Base-by-base conservation (phyloP, 1,284 basidiomycete species). In the Cutaneotrichosporon sp. region DNA sequence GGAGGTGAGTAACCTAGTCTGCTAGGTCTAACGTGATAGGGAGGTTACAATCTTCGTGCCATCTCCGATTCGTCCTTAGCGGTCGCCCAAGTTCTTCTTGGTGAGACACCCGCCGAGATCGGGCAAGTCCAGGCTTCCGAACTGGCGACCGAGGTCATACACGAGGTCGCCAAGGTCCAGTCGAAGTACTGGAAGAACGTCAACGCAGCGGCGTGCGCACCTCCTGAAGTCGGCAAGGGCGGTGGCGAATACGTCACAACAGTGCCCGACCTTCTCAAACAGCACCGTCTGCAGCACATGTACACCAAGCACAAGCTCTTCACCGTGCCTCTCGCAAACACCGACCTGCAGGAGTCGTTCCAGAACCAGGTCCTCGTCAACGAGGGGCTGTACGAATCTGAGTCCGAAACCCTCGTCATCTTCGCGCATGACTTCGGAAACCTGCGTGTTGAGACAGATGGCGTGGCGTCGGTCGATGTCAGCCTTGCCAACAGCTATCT, bases 381-480 rank as follows among this genome's bases (percentile, higher is more conserved):
- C 52, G 71, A 75, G 65, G 71, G 70, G 6, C 69, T 79, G 7
- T 80, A 86, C 86, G 63, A 89, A 85, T 73, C 73, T 21, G 69
- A 86, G 38, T 89, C 87, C 0, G 74, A 70, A 18, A 69, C 69
- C 1, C 56, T 95, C 38, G 85, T 97, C 26, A 79, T 96, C 46
- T 90, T 96, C 71, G 87, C 90, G 10, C 94, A 97, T 80, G 93
- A 97, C 83, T 91, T 95, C 73, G 93, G 93, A 26, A 92, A 93
- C 73, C 82, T 97, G 58, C 87, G 90, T 16, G 85, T 89, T 10
- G 90, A 95, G 75, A 81, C 91, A 13, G 86, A 89, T 59, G 88
- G 88, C 21, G 86, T 85, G 9, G 79, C 85, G n/a, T 86, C 84
- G 50, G 90, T 89, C 65, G 86, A 95, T 72, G 82, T 92, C 22